phyloP scores from a whole-genome alignment of 2,329 filamentous ascomycete genomes.

The Arthroderma sp. region DNA sequence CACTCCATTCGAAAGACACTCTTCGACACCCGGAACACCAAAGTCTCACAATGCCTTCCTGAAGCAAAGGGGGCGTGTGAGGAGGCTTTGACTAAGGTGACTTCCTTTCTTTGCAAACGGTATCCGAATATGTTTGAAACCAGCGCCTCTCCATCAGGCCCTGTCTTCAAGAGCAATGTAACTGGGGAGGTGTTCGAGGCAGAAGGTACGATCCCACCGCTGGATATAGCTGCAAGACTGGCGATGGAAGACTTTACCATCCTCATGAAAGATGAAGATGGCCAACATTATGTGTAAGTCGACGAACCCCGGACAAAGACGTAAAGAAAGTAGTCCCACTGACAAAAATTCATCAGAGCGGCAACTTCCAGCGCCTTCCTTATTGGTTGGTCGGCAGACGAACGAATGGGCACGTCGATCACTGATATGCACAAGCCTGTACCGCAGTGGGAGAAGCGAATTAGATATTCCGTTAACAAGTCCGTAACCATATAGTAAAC shows the following conservation, averaged over 20 bases:
- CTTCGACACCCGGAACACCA: constrained; percentile 24
- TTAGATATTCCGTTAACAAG: constrained; percentile 32
- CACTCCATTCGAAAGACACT: constrained; percentile 31
- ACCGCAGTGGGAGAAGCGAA: constrained; percentile 37
- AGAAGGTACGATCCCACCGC: constrained; percentile 26
- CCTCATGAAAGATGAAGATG: constrained; percentile 32
- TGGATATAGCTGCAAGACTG: constrained; percentile 39
- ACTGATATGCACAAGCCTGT: constrained; percentile 35
- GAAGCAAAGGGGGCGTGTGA: constrained; percentile 34
- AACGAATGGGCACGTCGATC: constrained; percentile 38
- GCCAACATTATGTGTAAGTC: constrained; percentile 35
- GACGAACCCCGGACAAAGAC: neutral
- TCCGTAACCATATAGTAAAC: constrained; percentile 15
- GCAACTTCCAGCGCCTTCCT: constrained; percentile 42
- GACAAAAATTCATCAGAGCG: constrained; percentile 19
- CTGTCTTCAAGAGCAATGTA: constrained; percentile 30
- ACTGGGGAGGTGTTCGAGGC: constrained; percentile 31
- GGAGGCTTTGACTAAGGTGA: constrained; percentile 35
- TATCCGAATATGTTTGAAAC: constrained; percentile 34
- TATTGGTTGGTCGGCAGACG: constrained; percentile 38
- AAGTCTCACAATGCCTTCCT: constrained; percentile 34
- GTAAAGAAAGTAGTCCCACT: neutral
- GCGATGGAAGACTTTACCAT: constrained; percentile 42
- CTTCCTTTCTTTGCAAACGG: constrained; percentile 30
- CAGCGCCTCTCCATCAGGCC: constrained; percentile 14